A percentile compares a stretch with the other conserved stretches of the same genome.
These are phyloP conservation scores for Pichia californica DNA, from an alignment of 805 yeast genomes.

Conservation along the genomic window DNA sequence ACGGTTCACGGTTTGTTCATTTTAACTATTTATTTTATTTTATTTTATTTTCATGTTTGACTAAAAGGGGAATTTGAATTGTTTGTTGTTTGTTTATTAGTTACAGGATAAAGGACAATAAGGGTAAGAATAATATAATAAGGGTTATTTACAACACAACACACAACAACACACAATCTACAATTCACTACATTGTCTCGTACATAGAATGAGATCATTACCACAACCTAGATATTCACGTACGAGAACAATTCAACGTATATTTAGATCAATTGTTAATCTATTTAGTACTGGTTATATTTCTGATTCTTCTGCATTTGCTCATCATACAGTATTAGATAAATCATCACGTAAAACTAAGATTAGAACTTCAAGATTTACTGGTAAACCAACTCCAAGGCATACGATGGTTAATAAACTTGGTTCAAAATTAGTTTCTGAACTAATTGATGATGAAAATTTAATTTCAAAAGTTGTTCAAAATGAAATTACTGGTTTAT, in stretches of 20 bases:
- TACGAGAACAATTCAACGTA: conserved; percentile 26
- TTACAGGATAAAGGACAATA: no score
- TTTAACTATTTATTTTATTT: no score
- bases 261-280: conserved; percentile 27
- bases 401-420: conserved; percentile 19
- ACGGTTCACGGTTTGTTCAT: no score
- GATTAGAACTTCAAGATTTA: conserved; percentile 27
- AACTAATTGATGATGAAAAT: conserved; percentile 17
- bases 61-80: no score
- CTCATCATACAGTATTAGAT: conserved; percentile 15
- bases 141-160: no score
- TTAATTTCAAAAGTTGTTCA: conserved; percentile 12
- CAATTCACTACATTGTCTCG: no score
- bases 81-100: no score
- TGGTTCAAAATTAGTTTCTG: conserved; percentile 19
- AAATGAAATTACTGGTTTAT: conserved; percentile 8
- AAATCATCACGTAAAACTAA: conserved; percentile 23
- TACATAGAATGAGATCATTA: conserved; percentile 32
- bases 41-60: no score
- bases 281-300: conserved; percentile 30
- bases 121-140: no score
- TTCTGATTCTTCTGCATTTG: conserved; percentile 29
- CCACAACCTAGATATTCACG: conserved; percentile 34
- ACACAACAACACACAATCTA: no score
- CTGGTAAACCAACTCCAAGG: conserved; percentile 27